Base-by-base conservation (phyloP, 495 filamentous ascomycete genomes). In the Penicillium goetzii region DNA sequence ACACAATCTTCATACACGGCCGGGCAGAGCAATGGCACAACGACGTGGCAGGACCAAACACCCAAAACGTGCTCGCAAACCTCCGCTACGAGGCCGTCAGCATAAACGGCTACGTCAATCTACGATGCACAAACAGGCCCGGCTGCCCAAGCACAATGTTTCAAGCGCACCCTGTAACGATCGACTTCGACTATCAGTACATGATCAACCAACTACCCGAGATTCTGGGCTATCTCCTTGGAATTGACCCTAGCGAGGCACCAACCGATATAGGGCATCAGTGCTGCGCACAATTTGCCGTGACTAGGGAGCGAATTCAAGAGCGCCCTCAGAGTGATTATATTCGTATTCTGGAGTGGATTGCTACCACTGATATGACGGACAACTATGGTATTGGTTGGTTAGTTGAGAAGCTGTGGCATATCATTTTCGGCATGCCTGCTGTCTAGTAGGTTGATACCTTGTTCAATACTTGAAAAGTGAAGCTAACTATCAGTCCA, bases 241-340 rank as follows among this genome's bases (percentile, higher is more conserved):
- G 65, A 71, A 1, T 53, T 23, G 50, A 53, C n/a, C 50, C 50
- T 2, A 53, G 50, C 23, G 55, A 75, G 15, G 78, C 77, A 0
- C 81, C 80, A 4, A 61, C 67, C 17, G 60, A 66, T 19, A 76
- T 83, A n/a, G 80, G 79, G n/a, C 76, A 78, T 21, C 70, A 78
- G 25, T 84, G 82, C 66, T 84, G 82, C 55, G 82, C 73, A 1
- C 82, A 84, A 59, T 84, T 84, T 60, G 80, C 78, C 15, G 77
- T 78, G 4, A 80, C 76, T 28, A 75, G 77, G 19, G 72, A 78
- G n/a, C 73, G 73, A 38, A 80, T 83, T 14, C 68, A 52, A n/a
- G 63, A 70, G 21, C 73, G 82, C 3, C 73, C 78, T 0, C 68
- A 65, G 30, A 55, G 64, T 12, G 80, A 82, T 54, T 84, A 83